Evolutionary conservation across 1,284 basidiomycete species (phyloP).

Genomic region (Ceratobasidium sp.): DNA sequence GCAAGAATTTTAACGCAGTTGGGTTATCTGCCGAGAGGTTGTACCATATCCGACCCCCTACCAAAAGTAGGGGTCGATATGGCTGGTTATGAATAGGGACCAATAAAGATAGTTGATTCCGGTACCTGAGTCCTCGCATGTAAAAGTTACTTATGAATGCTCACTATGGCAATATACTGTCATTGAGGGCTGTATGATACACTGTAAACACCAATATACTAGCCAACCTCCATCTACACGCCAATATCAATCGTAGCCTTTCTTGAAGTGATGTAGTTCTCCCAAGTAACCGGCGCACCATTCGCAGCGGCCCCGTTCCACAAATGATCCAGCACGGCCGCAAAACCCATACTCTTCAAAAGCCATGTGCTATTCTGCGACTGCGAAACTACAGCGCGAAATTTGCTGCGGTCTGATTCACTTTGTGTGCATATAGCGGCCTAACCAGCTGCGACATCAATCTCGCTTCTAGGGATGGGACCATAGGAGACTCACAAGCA

Average conservation of each 20-base stretch:
- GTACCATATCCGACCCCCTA: too few relatives aligned
- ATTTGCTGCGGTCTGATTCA: slow-evolving; percentile 11
- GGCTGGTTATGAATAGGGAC: too few relatives aligned
- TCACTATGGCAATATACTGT: too few relatives aligned
- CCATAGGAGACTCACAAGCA: slow-evolving; percentile 14
- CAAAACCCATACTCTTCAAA: slow-evolving; percentile 1
- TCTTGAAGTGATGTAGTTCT: slow-evolving; percentile 13
- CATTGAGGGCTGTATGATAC: too few relatives aligned
- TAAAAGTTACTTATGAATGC: too few relatives aligned
- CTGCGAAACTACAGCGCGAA: neutral
- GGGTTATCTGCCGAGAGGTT: too few relatives aligned
- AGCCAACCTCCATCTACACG: too few relatives aligned
- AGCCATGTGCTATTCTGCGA: neutral
- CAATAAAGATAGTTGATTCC: too few relatives aligned
- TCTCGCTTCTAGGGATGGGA: neutral
- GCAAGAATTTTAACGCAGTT: too few relatives aligned
- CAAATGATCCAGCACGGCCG: slow-evolving; percentile 27
- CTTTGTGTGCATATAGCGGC: slow-evolving; percentile 20
- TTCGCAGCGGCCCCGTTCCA: slow-evolving; percentile 9
- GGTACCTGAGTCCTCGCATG: too few relatives aligned
- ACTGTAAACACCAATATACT: too few relatives aligned
- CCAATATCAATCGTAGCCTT: slow-evolving; percentile 8
- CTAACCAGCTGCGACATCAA: neutral
- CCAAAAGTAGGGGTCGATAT: too few relatives aligned
- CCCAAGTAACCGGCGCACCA: slow-evolving; percentile 16